These are phyloP conservation scores for Fusarium buharicum DNA, from an alignment of 2,329 filamentous ascomycete species.

Conservation along the genomic window DNA sequence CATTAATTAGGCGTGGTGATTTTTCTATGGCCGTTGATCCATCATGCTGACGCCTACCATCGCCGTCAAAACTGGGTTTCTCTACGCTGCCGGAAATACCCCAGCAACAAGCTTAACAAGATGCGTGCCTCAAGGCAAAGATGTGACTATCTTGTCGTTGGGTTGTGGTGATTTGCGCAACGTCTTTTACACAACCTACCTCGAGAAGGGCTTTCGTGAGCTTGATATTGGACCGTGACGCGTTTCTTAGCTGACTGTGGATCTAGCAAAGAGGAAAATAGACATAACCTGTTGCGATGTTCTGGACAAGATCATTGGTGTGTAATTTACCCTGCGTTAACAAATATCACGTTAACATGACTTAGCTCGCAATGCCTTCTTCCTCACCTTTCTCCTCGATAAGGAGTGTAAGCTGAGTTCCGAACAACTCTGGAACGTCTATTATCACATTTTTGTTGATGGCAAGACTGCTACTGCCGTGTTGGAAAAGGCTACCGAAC, in stretches of 20 bases:
- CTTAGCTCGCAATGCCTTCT: slow-evolving; percentile 64
- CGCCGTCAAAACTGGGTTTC: slow-evolving; percentile 46
- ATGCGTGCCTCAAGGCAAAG: slow-evolving; percentile 59
- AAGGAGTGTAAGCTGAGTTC: slow-evolving; percentile 40
- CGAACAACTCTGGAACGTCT: slow-evolving; percentile 62
- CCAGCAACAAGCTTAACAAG: slow-evolving; percentile 62
- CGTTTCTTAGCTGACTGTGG: slow-evolving; percentile 35
- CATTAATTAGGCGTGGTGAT: neutral
- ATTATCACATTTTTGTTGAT: slow-evolving; percentile 63
- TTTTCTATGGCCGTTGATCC: neutral
- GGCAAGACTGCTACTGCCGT: slow-evolving; percentile 52
- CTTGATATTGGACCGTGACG: neutral
- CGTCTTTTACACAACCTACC: slow-evolving; percentile 64
- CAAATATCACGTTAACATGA: neutral
- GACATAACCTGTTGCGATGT: slow-evolving; percentile 68
- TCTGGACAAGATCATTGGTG: slow-evolving; percentile 62
- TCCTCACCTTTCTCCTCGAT: slow-evolving; percentile 63
- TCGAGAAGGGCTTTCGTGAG: slow-evolving; percentile 53
- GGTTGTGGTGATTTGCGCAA: slow-evolving; percentile 67
- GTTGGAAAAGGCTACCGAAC: slow-evolving; percentile 55
- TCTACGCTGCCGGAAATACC: slow-evolving; percentile 65
- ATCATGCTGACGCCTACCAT: slow-evolving; percentile 54
- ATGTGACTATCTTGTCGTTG: slow-evolving; percentile 63
- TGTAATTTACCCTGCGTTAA: slow-evolving; percentile 24
- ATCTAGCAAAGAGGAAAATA: slow-evolving; percentile 53